Evolutionary conservation across 192 early-diverging fungal genomes (phyloP), one percentile per base, ranked within the genome.

Genomic region (Backusella psychrophila): DNA sequence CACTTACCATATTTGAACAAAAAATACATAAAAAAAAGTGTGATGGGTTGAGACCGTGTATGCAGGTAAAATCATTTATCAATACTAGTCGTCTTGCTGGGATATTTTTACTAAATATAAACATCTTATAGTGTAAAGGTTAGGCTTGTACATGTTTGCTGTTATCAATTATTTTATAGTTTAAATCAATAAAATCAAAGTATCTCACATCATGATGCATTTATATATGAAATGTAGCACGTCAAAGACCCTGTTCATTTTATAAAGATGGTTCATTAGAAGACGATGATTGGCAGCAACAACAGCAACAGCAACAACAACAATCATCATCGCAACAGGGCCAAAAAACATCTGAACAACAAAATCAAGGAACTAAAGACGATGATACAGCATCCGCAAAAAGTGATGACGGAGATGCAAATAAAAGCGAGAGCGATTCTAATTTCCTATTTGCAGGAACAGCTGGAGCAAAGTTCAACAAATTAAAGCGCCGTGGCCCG

Each of bases 191-290:
- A 29, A 63, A 26, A 29, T 63, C 9, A 29, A 63, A 49, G n/a
- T 29, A 23, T 21, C 12, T 29, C 26, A 63, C 26, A n/a, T 29
- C 11, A 56, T 23, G 19, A 49, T 63, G 4, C 26, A 14, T 12
- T 26, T 14, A 63, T 63, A 29, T 68, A n/a, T 23, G 19, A 31
- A n/a, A 26, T 74, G 17, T 29, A 80, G 79, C 79, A 26, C 79
- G 79, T 49, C 79, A 74, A 72, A 49, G 75, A 49, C 56, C 75
- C 5, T 80, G 79, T 67, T 63, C 79, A 26, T 80, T 72, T 72
- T 80, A 75, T 70, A 75, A 76, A 41, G 75, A 80, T 56, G 69
- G 75, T 15, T 46, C 76, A 3, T 17, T 72, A 21, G 71, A 72
- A 53, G 31, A 44, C 19, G 31, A 33, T 26, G 41, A 15, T 63